Evolutionary conservation across 179 eudicot species (phyloP).

Genomic region (Vitellaria paradoxa): DNA sequence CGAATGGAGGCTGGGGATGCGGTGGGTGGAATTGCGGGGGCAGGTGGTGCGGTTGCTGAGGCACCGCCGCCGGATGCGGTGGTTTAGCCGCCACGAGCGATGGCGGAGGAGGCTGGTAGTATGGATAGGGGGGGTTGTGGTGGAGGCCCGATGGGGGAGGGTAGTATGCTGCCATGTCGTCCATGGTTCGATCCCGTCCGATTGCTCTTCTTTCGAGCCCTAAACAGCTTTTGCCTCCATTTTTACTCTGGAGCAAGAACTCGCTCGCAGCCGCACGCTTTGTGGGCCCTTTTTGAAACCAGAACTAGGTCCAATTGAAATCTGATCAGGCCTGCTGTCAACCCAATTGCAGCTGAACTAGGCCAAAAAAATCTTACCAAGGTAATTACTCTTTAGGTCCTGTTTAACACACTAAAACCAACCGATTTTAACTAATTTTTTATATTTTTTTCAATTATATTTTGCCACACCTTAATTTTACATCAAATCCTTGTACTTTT

Average conservation of each 20-base stretch:
- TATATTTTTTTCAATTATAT: too few species aligned
- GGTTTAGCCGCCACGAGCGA: slow-evolving; percentile 30
- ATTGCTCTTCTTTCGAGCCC: slow-evolving; percentile 10
- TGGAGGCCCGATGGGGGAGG: slow-evolving; percentile 33
- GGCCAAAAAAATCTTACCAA: too few species aligned
- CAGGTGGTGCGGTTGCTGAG: slow-evolving; percentile 22
- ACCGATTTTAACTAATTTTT: too few species aligned
- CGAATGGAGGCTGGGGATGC: slow-evolving; percentile 18
- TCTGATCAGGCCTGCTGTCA: too few species aligned
- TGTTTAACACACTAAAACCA: too few species aligned
- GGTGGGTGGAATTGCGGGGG: slow-evolving; percentile 19
- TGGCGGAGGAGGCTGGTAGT: slow-evolving; percentile 34
- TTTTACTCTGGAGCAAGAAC: neutral
- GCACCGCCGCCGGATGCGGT: slow-evolving; percentile 17
- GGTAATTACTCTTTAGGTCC: too few species aligned
- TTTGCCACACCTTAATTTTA: too few species aligned
- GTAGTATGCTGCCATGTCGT: slow-evolving; percentile 56
- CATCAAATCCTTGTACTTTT: too few species aligned
- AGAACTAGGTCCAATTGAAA: too few species aligned
- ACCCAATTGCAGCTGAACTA: too few species aligned
- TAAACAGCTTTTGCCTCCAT: neutral
- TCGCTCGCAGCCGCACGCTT: neutral
- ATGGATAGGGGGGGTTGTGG: slow-evolving; percentile 28
- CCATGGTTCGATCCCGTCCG: slow-evolving; percentile 23
- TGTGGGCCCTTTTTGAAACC: neutral